phyloP scores from a whole-genome alignment of 768 basidiomycete species.

The Pleurotus citrinopileatus region DNA sequence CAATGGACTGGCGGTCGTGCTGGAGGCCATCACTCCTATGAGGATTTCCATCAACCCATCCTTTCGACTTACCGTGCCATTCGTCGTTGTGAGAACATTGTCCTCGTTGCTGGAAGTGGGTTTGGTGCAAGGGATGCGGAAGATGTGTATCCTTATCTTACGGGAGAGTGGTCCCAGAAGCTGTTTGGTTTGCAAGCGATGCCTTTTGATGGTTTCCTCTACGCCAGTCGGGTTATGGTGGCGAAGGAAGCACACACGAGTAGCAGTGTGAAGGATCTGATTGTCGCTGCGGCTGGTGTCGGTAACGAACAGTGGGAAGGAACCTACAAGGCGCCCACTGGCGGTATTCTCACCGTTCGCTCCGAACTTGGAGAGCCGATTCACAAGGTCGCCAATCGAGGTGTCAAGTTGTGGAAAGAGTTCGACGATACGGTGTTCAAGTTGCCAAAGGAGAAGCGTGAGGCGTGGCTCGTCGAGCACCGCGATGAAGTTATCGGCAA shows the following conservation, averaged over 20 bases:
- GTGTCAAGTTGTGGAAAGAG: constrained; percentile 97
- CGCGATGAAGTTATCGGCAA: constrained; percentile 88
- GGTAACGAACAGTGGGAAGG: constrained; percentile 90
- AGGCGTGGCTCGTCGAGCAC: constrained; percentile 81
- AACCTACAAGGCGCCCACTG: constrained; percentile 91
- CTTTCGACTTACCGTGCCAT: constrained; percentile 88
- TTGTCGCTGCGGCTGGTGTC: constrained; percentile 92
- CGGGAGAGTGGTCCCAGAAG: constrained; percentile 90
- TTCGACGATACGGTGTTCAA: constrained; percentile 97
- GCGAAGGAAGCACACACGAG: constrained; percentile 98
- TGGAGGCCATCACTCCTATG: constrained; percentile 97
- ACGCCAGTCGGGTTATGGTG: constrained; percentile 97
- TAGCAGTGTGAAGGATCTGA: constrained; percentile 93
- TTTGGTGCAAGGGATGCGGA: constrained; percentile 82
- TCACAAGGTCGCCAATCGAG: constrained; percentile 97
- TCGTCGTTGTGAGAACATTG: constrained; percentile 84
- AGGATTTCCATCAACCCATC: constrained; percentile 98
- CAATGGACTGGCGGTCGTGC: constrained; percentile 99
- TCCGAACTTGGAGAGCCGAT: constrained; percentile 99
- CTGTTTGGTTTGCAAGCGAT: constrained; percentile 86
- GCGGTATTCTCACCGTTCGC: constrained; percentile 93
- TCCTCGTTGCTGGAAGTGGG: constrained; percentile 90
- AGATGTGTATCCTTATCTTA: constrained; percentile 95
- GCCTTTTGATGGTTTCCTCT: constrained; percentile 98
- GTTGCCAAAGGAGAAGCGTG: constrained; percentile 93